Conservation (phyloP, 2,329 filamentous ascomycete genomes). For the Zymoseptoria pseudotritici region DNA sequence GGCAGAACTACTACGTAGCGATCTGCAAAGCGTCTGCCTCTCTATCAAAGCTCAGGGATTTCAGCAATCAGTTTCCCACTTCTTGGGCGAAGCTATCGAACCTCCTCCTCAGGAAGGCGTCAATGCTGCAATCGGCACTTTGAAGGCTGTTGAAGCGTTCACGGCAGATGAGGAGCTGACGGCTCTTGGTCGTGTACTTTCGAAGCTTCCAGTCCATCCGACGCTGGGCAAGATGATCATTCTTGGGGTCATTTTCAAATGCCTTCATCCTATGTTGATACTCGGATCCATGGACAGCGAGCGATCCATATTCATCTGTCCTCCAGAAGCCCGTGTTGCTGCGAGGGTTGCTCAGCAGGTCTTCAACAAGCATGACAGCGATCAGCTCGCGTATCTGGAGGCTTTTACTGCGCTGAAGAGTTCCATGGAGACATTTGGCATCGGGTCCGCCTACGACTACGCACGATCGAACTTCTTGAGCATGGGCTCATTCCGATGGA, state of each 20-base stretch:
- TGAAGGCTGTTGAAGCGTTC: conserved; percentile 38
- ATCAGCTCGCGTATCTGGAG: conserved; percentile 41
- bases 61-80: conserved; percentile 33
- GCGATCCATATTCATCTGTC: conserved; percentile 30
- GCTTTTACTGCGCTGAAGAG: conserved; percentile 37
- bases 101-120: conserved; percentile 36
- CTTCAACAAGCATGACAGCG: conserved; percentile 36
- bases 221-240: conserved; percentile 44
- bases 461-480: conserved; percentile 31
- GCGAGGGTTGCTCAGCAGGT: conserved; percentile 21
- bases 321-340: conserved; percentile 20
- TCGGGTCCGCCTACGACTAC: conserved; percentile 24
- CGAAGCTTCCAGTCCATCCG: conserved; percentile 37
- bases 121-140: conserved; percentile 31
- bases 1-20: conserved; percentile 38
- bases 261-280: conserved; percentile 45
- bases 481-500: conserved; percentile 29
- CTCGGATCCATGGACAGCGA: conserved; percentile 32
- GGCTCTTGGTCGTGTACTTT: conserved; percentile 39
- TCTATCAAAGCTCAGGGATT: conserved; percentile 36
- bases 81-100: conserved; percentile 40
- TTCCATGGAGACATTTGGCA: conserved; percentile 26
- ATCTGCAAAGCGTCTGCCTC: conserved; percentile 41
- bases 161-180: conserved; percentile 39
- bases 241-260: conserved; percentile 45